These are phyloP conservation scores for Mollisia scopiformis DNA, from an alignment of 2,329 filamentous ascomycete genomes.

Conservation along the genomic window DNA sequence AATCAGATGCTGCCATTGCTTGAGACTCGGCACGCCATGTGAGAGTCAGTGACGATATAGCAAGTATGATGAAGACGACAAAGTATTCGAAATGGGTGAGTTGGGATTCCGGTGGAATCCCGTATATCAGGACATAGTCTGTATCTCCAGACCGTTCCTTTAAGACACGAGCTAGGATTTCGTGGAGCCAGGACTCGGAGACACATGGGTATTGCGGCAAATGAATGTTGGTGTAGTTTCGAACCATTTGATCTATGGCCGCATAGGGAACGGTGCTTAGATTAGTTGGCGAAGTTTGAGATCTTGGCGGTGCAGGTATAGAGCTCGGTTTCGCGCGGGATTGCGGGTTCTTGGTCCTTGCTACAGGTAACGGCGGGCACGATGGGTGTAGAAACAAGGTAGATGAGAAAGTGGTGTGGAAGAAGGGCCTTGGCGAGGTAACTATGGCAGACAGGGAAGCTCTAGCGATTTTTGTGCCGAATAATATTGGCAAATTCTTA, in stretches of 20 bases:
- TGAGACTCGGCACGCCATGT: not conserved
- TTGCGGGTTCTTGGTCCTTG: not conserved
- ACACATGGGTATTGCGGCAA: not conserved
- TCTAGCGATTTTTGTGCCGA: not conserved
- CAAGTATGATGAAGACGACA: not conserved
- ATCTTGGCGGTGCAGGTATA: not conserved
- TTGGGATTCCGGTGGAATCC: not conserved
- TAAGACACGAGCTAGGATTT: not conserved
- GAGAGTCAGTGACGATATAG: not conserved
- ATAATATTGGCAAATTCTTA: not conserved
- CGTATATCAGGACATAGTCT: not conserved
- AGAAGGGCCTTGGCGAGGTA: not conserved
- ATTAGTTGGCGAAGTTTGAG: not conserved
- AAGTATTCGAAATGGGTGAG: not conserved
- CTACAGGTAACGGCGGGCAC: not conserved
- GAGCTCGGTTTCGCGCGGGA: not conserved
- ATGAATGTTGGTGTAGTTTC: not conserved
- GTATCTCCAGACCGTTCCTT: not conserved
- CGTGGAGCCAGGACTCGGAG: not conserved
- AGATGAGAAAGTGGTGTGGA: not conserved
- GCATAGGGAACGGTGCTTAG: not conserved
- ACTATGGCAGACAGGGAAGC: not conserved
- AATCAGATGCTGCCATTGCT: not conserved
- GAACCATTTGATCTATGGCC: not conserved
- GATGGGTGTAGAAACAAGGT: not conserved